phyloP scores from a whole-genome alignment of 2,329 filamentous ascomycete species.

The Pseudopyrenochaeta lycopersici region DNA sequence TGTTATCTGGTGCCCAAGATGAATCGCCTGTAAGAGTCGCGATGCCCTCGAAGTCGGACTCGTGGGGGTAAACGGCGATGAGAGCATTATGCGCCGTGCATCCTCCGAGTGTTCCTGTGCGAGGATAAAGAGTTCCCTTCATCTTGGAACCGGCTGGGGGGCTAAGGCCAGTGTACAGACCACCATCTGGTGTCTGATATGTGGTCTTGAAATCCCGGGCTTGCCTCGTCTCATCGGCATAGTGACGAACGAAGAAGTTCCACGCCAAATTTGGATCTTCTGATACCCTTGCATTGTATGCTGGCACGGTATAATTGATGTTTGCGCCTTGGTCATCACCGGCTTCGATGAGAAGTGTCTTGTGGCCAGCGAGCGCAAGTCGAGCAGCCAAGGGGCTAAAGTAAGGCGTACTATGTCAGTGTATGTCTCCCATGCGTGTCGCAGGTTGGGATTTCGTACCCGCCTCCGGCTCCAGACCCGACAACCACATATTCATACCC shows the following conservation, averaged over 20 bases:
- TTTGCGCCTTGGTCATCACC: slow-evolving; percentile 65
- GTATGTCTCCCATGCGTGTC: not conserved
- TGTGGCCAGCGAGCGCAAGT: slow-evolving; percentile 67
- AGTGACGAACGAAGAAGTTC: slow-evolving; percentile 73
- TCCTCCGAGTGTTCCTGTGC: slow-evolving; percentile 65
- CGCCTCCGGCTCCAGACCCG: slow-evolving; percentile 57
- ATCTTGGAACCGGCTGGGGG: slow-evolving; percentile 62
- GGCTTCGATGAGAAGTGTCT: slow-evolving; percentile 69
- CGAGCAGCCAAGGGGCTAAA: slow-evolving; percentile 55
- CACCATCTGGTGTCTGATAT: slow-evolving; percentile 55
- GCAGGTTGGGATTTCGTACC: slow-evolving; percentile 9
- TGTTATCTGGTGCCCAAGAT: slow-evolving; percentile 66
- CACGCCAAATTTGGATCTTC: slow-evolving; percentile 66
- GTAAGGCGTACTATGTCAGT: not conserved
- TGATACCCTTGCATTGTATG: slow-evolving; percentile 62
- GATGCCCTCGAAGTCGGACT: slow-evolving; percentile 68
- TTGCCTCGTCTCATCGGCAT: slow-evolving; percentile 62
- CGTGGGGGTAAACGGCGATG: slow-evolving; percentile 66
- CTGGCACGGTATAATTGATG: slow-evolving; percentile 63
- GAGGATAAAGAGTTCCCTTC: slow-evolving; percentile 67
- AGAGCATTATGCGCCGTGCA: slow-evolving; percentile 71
- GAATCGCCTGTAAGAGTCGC: slow-evolving; percentile 66
- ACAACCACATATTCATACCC: slow-evolving; percentile 71
- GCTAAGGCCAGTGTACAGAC: slow-evolving; percentile 59
- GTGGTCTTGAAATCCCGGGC: slow-evolving; percentile 67